These are phyloP conservation scores for Candida ulmi DNA, from an alignment of 805 yeast genomes.

Conservation along the genomic window DNA sequence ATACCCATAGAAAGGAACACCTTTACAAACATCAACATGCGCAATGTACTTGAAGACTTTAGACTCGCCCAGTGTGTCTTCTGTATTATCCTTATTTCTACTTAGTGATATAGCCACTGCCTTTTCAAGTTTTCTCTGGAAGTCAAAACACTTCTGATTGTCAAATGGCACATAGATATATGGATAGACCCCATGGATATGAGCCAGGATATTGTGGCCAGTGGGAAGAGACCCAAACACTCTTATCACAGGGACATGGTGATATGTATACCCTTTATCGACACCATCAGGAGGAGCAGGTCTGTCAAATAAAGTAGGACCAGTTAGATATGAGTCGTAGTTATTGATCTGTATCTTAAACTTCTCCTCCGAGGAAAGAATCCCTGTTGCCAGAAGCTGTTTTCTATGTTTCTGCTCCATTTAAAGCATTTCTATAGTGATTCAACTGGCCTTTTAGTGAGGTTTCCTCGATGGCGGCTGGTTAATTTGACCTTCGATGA, in stretches of 20 bases:
- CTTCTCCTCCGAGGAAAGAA: background rate
- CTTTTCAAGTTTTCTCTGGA: conserved; percentile 41
- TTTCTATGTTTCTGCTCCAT: conserved; percentile 3
- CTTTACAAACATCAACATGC: conserved; percentile 60
- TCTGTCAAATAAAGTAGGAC: conserved; percentile 51
- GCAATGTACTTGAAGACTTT: conserved; percentile 42
- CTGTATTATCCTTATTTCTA: conserved; percentile 9
- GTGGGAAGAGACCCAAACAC: conserved; percentile 66
- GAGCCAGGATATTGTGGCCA: conserved; percentile 57
- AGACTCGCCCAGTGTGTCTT: conserved; percentile 4
- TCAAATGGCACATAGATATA: conserved; percentile 65
- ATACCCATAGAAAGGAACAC: conserved; percentile 81
- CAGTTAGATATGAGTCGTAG: conserved; percentile 60
- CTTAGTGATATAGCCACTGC: conserved; percentile 34
- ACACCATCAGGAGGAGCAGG: conserved; percentile 20
- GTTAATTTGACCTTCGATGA: no score
- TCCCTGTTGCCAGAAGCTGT: background rate
- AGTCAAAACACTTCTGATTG: conserved; percentile 36
- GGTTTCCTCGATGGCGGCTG: background rate
- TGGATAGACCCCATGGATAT: conserved; percentile 82
- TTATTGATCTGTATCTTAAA: conserved; percentile 50
- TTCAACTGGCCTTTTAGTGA: background rate
- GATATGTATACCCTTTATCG: conserved; percentile 19
- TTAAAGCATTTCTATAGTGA: background rate
- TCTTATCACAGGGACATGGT: conserved; percentile 68